Evolutionary conservation across 768 basidiomycete species (phyloP).

Genomic region (Dioszegia hungarica): DNA sequence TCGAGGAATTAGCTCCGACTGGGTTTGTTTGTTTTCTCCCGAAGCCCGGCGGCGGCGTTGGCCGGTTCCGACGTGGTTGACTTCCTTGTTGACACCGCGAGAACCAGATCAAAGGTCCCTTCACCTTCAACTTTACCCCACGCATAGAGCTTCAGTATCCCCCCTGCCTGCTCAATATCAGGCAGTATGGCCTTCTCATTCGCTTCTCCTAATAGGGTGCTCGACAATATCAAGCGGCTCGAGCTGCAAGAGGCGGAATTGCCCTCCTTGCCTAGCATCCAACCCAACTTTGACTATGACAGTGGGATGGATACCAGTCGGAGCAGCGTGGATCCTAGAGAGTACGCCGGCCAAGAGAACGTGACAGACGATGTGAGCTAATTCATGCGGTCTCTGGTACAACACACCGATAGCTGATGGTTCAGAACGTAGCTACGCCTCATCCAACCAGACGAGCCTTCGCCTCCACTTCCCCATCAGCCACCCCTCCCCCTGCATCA

Average conservation of each 20-base stretch:
- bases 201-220: constrained; percentile 31
- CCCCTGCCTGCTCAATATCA: too few relatives aligned
- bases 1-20: too few relatives aligned
- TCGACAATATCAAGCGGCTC: constrained; percentile 29
- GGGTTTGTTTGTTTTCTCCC: too few relatives aligned
- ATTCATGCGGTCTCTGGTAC: background rate
- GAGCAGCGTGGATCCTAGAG: background rate
- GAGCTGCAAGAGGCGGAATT: constrained; percentile 36
- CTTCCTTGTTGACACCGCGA: constrained; percentile 7
- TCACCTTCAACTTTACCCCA: background rate
- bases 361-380: constrained; percentile 9
- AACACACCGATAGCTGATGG: background rate
- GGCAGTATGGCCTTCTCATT: constrained; percentile 2
- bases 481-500: background rate
- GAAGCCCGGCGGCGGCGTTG: too few relatives aligned
- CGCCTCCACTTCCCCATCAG: constrained; percentile 1
- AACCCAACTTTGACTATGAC: constrained; percentile 38
- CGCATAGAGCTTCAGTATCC: background rate
- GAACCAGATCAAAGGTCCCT: background rate
- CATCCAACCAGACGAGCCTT: constrained; percentile 24
- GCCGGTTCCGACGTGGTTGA: constrained; percentile 1
- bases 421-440: constrained; percentile 28
- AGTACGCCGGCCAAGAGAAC: background rate
- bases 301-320: constrained; percentile 10
- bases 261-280: constrained; percentile 41